A percentile compares a stretch with the other conserved stretches of the same genome.
Conservation (phyloP, 805 yeast genomes). For the Metschnikowia anglica region DNA sequence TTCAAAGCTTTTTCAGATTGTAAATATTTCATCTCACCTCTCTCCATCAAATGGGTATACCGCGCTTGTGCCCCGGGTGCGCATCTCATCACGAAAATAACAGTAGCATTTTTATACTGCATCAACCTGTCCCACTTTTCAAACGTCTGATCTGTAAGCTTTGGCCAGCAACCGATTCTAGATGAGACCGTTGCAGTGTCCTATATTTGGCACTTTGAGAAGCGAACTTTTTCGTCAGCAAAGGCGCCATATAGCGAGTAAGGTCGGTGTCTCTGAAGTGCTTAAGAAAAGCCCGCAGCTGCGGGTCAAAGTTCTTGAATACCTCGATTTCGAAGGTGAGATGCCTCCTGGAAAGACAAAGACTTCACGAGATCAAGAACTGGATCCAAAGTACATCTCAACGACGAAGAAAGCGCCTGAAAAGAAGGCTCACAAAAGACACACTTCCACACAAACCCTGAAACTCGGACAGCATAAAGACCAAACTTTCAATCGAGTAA, state of each 20-base stretch:
- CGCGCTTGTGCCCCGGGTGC: slow-evolving; percentile 1
- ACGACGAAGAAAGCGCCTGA: neutral
- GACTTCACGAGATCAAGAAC: neutral
- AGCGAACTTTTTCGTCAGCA: neutral
- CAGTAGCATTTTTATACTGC: too few relatives aligned
- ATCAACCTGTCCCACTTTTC: too few relatives aligned
- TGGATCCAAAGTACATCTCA: neutral
- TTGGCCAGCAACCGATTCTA: too few relatives aligned
- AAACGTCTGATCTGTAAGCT: too few relatives aligned
- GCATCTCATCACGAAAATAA: slow-evolving; percentile 7
- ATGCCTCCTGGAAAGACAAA: slow-evolving; percentile 1
- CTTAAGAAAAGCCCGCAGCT: slow-evolving; percentile 6
- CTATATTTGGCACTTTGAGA: neutral
- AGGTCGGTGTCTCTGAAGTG: slow-evolving; percentile 6
- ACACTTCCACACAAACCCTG: neutral
- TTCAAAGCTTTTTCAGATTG: neutral
- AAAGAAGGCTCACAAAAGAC: neutral
- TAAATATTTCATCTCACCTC: neutral
- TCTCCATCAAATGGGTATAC: neutral
- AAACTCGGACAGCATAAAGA: too few relatives aligned
- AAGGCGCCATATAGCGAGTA: neutral
- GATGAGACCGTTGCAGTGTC: neutral
- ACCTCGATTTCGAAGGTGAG: slow-evolving; percentile 1
- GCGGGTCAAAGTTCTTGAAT: slow-evolving; percentile 8
- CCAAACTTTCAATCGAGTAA: neutral